Evolutionary conservation across 805 yeast species (phyloP).

Genomic region (Tetrapisispora taiwanensis): DNA sequence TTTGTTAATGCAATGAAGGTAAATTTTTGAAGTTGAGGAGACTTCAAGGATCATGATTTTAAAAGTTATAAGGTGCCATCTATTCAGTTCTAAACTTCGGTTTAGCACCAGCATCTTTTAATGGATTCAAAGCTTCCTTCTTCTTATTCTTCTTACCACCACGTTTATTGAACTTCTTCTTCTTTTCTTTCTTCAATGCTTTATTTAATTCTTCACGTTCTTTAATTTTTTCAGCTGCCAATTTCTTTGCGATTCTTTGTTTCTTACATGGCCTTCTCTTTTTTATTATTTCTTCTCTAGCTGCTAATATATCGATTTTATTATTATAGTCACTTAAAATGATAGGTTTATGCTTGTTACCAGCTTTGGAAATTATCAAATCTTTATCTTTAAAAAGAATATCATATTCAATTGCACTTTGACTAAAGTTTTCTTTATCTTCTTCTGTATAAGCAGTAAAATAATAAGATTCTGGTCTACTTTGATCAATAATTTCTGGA

Average conservation of each 20-base stretch:
- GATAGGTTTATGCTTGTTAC: slow-evolving; percentile 11
- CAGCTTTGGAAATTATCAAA: slow-evolving; percentile 5
- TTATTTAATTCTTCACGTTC: slow-evolving; percentile 18
- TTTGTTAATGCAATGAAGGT: too few relatives aligned
- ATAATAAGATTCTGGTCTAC: slow-evolving; percentile 21
- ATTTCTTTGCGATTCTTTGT: slow-evolving; percentile 23
- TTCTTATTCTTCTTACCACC: slow-evolving; percentile 31
- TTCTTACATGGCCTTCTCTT: slow-evolving; percentile 26
- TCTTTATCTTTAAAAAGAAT: slow-evolving; percentile 8
- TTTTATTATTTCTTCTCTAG: slow-evolving; percentile 9
- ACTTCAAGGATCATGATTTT: too few relatives aligned
- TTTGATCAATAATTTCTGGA: slow-evolving; percentile 10
- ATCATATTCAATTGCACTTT: slow-evolving; percentile 16
- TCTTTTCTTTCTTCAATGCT: slow-evolving; percentile 20
- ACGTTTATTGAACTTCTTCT: slow-evolving; percentile 28
- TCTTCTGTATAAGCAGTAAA: slow-evolving; percentile 10
- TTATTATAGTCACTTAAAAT: slow-evolving; percentile 13
- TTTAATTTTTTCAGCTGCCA: slow-evolving; percentile 14
- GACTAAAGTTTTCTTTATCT: slow-evolving; percentile 9
- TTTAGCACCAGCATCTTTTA: slow-evolving; percentile 12
- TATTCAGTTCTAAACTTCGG: slow-evolving; percentile 13
- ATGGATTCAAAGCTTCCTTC: slow-evolving; percentile 12
- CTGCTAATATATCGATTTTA: slow-evolving; percentile 7
- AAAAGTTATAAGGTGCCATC: too few relatives aligned
- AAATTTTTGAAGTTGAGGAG: too few relatives aligned